A percentile compares a stretch with the other conserved stretches of the same genome.
phyloP scores from a whole-genome alignment of 2,329 filamentous ascomycete species.

The Monascus ruber region DNA sequence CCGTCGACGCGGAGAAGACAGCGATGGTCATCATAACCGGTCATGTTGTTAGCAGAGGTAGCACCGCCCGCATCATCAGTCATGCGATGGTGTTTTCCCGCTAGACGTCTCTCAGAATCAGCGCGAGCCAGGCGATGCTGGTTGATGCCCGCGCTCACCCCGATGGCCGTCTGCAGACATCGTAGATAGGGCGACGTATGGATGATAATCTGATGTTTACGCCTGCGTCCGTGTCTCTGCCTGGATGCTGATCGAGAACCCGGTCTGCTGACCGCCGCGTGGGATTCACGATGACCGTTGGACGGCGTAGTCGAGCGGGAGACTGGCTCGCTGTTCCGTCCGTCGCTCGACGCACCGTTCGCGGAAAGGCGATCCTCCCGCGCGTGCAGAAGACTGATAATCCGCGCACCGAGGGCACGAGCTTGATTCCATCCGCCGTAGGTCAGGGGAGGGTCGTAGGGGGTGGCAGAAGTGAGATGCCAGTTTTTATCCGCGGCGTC shows the following conservation, averaged over 20 bases:
- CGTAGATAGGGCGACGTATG: conserved; percentile 90
- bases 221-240: conserved; percentile 15
- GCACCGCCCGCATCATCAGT: background rate
- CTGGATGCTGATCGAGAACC: background rate
- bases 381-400: conserved; percentile 57
- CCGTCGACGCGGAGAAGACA: conserved; percentile 65
- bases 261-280: too few species aligned
- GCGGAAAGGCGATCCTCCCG: conserved; percentile 35
- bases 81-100: background rate
- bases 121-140: conserved; percentile 17
- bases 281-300: background rate
- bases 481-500: conserved; percentile 92
- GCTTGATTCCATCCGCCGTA: conserved; percentile 91
- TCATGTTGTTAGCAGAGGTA: background rate
- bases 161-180: conserved; percentile 85
- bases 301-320: background rate
- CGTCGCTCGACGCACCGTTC: conserved; percentile 1
- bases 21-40: conserved; percentile 7
- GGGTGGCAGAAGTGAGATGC: conserved; percentile 84
- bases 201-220: conserved; percentile 66
- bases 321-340: background rate
- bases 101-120: conserved; percentile 8
- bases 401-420: conserved; percentile 67
- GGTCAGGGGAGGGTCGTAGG: conserved; percentile 89
- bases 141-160: conserved; percentile 72